Percentiles rank a stretch among this genome's conserved stretches.
phyloP scores from a whole-genome alignment of 108 stramenopile genomes.

The Skeletonema grethae region DNA sequence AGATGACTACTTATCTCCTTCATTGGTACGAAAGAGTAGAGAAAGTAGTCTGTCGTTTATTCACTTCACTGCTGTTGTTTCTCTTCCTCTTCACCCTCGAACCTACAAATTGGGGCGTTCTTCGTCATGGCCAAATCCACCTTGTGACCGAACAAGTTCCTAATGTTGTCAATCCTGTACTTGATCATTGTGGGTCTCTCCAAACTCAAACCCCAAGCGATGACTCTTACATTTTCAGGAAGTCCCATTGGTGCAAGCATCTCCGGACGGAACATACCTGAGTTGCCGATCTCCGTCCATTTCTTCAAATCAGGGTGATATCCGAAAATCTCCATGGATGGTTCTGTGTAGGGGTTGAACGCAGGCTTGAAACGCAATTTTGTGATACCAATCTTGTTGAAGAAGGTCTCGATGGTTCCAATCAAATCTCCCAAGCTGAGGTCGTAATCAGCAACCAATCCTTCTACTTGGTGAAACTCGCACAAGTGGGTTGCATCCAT shows the following conservation, averaged over 20 bases:
- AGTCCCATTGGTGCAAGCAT: slow-evolving; percentile 99
- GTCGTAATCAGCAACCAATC: slow-evolving; percentile 98
- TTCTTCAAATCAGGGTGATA: slow-evolving; percentile 99
- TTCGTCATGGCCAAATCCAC: slow-evolving; percentile 92
- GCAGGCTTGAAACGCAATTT: slow-evolving; percentile 99
- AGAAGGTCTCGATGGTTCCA: slow-evolving; percentile 99
- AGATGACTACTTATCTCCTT: not conserved
- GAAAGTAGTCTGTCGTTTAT: not conserved
- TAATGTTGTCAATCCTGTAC: slow-evolving; percentile 98
- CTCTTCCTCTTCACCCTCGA: slow-evolving; percentile 56
- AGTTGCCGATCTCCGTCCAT: slow-evolving; percentile 99
- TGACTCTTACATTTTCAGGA: slow-evolving; percentile 99
- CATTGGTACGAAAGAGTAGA: no score
- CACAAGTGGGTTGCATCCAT: slow-evolving; percentile 99
- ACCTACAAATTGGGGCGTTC: slow-evolving; percentile 95
- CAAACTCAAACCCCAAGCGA: slow-evolving; percentile 98
- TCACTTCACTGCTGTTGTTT: slow-evolving; percentile 4
- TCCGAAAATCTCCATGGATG: slow-evolving; percentile 99
- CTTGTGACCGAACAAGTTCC: slow-evolving; percentile 99
- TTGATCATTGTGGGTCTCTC: slow-evolving; percentile 99
- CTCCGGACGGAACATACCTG: slow-evolving; percentile 99
- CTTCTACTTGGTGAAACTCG: slow-evolving; percentile 99
- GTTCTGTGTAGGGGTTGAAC: slow-evolving; percentile 99
- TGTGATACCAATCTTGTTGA: slow-evolving; percentile 98
- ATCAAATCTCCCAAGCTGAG: slow-evolving; percentile 96